Conservation (phyloP, 768 basidiomycete genomes). For the Krasilnikovozyma curviuscula region DNA sequence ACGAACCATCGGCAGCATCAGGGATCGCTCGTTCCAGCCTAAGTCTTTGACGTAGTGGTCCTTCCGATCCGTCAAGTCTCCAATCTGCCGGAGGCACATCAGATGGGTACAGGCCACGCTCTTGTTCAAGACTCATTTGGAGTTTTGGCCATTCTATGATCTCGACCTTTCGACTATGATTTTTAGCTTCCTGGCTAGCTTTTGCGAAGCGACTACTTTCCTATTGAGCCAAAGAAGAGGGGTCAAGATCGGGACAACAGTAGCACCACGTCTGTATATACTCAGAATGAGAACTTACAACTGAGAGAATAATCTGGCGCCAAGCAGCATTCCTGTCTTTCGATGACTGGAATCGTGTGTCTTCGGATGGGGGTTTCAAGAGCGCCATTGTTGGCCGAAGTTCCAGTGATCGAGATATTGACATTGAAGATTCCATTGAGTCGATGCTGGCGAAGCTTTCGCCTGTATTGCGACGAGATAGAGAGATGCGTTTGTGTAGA, state of each 20-base stretch:
- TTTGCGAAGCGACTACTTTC: slow-evolving; percentile 2
- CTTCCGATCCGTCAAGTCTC: slow-evolving; percentile 81
- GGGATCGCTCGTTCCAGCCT: slow-evolving; percentile 5
- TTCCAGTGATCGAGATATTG: slow-evolving; percentile 13
- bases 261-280: too few relatives aligned
- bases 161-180: background rate
- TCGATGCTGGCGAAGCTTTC: too few relatives aligned
- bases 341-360: slow-evolving; percentile 21
- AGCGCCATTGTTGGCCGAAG: slow-evolving; percentile 20
- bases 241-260: background rate
- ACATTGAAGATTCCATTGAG: background rate
- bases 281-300: background rate
- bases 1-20: slow-evolving; percentile 3
- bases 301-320: slow-evolving; percentile 21
- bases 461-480: background rate
- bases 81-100: slow-evolving; percentile 36
- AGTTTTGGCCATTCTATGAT: slow-evolving; percentile 30
- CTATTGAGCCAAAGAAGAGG: background rate
- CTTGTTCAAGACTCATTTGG: slow-evolving; percentile 43
- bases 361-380: slow-evolving; percentile 20
- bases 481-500: slow-evolving; percentile 6
- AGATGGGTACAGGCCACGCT: slow-evolving; percentile 66
- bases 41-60: slow-evolving; percentile 22
- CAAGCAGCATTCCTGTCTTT: slow-evolving; percentile 26
- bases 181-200: slow-evolving; percentile 1